Percentiles rank a stretch among this genome's conserved stretches.
phyloP scores from a whole-genome alignment of 2,329 filamentous ascomycete genomes.

The Ophiostoma fasciatum region DNA sequence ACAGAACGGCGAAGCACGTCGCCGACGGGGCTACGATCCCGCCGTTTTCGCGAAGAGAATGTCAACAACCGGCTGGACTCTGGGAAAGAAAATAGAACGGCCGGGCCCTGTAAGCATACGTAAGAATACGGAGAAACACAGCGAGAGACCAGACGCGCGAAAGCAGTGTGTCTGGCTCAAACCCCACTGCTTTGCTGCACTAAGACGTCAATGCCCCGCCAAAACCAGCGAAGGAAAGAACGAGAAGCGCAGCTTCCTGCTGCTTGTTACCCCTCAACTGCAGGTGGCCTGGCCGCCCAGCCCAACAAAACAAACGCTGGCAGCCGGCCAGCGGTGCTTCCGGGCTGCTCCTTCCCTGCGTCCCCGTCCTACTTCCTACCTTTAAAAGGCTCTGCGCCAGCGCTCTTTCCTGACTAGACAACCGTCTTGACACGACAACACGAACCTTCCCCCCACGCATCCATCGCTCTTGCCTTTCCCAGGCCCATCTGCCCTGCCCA shows the following conservation, averaged over 20 bases:
- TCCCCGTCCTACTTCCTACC: background rate
- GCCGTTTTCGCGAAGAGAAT: background rate
- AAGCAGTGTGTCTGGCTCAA: background rate
- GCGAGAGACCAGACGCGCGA: background rate
- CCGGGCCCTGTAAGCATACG: background rate
- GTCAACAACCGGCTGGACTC: background rate
- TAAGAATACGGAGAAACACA: background rate
- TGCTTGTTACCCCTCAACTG: conserved; percentile 1
- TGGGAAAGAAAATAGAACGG: background rate
- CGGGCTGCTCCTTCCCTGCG: background rate
- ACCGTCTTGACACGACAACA: background rate
- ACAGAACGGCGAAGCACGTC: too few relatives aligned
- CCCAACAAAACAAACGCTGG: conserved; percentile 1
- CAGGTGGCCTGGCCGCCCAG: too few relatives aligned
- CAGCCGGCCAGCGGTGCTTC: background rate
- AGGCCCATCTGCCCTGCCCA: background rate
- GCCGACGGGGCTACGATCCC: too few relatives aligned
- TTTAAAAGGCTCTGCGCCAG: conserved; percentile 2
- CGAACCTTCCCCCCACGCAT: background rate
- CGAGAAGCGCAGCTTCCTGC: background rate
- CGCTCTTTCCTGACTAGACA: conserved; percentile 2
- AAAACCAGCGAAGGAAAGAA: conserved; percentile 1
- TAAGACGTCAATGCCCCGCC: conserved; percentile 8
- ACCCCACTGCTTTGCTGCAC: conserved; percentile 7
- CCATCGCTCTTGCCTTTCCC: conserved; percentile 1